Evolutionary conservation across 305 asterid genomes (phyloP).

Genomic region (Vinca major): DNA sequence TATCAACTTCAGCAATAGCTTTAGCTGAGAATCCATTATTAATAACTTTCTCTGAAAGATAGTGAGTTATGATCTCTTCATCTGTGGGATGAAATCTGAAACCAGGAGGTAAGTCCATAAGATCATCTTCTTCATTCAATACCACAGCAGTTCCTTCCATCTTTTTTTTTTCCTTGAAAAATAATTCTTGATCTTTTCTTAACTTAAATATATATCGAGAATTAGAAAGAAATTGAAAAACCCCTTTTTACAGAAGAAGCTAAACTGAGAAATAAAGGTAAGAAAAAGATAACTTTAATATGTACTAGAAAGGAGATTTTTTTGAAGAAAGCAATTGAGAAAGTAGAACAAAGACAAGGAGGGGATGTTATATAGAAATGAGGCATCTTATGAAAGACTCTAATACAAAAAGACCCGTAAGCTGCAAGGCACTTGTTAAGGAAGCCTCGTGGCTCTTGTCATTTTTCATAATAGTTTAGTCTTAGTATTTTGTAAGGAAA

Average conservation of each 20-base stretch:
- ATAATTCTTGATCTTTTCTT: neutral
- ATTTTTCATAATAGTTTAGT: neutral
- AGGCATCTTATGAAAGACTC: conserved; percentile 19
- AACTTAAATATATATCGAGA: neutral
- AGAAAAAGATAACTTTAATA: neutral
- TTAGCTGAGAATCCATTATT: conserved; percentile 36
- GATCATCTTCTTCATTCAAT: conserved; percentile 20
- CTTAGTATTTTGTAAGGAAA: neutral
- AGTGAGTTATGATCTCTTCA: conserved; percentile 65
- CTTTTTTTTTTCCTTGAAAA: neutral
- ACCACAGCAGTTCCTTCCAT: conserved; percentile 22
- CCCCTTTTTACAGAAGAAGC: neutral
- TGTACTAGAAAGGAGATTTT: neutral
- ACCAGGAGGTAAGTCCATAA: conserved; percentile 38
- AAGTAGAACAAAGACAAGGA: conserved; percentile 15
- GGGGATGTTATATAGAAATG: conserved; percentile 25
- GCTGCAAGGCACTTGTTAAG: conserved; percentile 40
- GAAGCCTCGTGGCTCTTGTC: conserved; percentile 29
- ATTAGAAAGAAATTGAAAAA: neutral
- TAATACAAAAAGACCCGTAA: conserved; percentile 33
- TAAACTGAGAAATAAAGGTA: neutral
- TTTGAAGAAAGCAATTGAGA: conserved; percentile 22
- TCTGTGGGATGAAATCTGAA: conserved; percentile 81
- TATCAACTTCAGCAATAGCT: conserved; percentile 72
- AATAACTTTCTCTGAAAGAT: conserved; percentile 45